Evolutionary conservation across 129 eudicot genomes (phyloP), one percentile per base, ranked within the genome.

Genomic region (Arctium minus): DNA sequence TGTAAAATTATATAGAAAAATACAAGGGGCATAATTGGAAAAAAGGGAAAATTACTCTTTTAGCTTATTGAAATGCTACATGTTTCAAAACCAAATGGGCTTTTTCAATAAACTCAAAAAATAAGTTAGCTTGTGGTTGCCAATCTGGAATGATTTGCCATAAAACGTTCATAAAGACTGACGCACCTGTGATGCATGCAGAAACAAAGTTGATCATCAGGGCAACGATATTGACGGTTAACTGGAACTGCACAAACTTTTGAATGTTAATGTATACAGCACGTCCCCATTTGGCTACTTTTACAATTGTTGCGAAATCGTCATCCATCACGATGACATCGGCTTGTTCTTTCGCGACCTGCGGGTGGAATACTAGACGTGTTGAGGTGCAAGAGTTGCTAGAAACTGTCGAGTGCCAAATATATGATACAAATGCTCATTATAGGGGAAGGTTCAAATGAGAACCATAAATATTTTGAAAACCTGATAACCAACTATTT

Each of bases 341-440:
- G 22, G 97, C 96, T 81, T 89, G 94, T 87, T 89, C 96, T 89
- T 92, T 94, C 3, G 98, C 94, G 53, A 94, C 98, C 98, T 94
- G 90, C 22, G 13, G 30, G 46, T 77, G 48, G n/a, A 62, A 48
- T 37, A 40, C 33, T 27, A 27, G 31, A 65, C 44, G 39, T 17
- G 46, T 35, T 30, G 27, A 37, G 68, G 29, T 50, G 77, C 40
- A 82, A 33, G 17, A 27, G 74, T 35, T 53, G 44, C 17, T 44
- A 75, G 9, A 39, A 75, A 74, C 10, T 3, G 9, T 39, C 30
- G 18, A 75, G 35, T 44, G 60, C n/a, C 7, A 8, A 10, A 37
- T 65, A 67, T 7, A 35, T 38, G 31, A 33, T 48, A 37, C 18
- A 36, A 9, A 60, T 60, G 30, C 62, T 50, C 6, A 13, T 12